Conservation (phyloP, 805 yeast species). For the Barnettozyma salicaria region DNA sequence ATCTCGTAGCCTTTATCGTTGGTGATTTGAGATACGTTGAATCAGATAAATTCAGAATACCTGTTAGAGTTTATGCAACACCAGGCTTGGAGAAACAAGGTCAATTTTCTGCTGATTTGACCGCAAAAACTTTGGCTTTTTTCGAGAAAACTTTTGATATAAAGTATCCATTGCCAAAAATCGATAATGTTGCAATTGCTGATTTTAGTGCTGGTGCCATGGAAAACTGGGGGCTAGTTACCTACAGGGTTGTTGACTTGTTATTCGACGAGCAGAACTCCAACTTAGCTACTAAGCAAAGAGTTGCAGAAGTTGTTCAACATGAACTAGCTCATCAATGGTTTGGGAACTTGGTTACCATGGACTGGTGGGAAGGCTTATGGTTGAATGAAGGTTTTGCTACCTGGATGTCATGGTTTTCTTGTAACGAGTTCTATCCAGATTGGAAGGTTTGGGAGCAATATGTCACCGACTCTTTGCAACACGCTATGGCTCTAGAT, state of each 20-base stretch:
- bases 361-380: constrained; percentile 91
- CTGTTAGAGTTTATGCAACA: constrained; percentile 76
- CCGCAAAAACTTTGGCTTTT: constrained; percentile 68
- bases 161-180: constrained; percentile 72
- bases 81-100: constrained; percentile 72
- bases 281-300: constrained; percentile 54
- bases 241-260: constrained; percentile 72
- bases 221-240: constrained; percentile 82
- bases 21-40: constrained; percentile 77
- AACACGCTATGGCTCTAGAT: constrained; percentile 69
- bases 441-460: constrained; percentile 87
- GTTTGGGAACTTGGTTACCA: constrained; percentile 86
- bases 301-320: constrained; percentile 82
- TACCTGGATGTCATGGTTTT: constrained; percentile 87
- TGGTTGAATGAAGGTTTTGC: constrained; percentile 91
- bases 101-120: constrained; percentile 63
- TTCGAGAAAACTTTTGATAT: constrained; percentile 70
- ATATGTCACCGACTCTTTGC: constrained; percentile 72
- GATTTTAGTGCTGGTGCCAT: constrained; percentile 85
- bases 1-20: constrained; percentile 74
- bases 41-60: constrained; percentile 57
- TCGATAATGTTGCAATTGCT: constrained; percentile 77
- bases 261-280: constrained; percentile 68
- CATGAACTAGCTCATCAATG: constrained; percentile 91
- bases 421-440: constrained; percentile 69